A percentile compares a stretch with the other conserved stretches of the same genome.
Conservation (phyloP, 1,284 basidiomycete genomes). For the Leccinum solheimii region DNA sequence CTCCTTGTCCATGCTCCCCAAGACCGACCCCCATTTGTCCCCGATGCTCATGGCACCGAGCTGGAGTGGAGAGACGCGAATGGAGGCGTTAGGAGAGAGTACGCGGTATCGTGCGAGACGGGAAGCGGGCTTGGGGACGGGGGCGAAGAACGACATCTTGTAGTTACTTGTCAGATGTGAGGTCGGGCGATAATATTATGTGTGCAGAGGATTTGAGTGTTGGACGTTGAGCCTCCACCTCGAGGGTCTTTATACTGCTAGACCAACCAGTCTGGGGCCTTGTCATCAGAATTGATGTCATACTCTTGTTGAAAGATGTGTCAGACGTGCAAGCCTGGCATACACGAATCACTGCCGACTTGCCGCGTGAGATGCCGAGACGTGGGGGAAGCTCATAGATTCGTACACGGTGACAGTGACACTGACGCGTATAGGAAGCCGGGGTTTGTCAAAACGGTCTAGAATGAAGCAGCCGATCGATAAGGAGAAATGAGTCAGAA, state of each 20-base stretch:
- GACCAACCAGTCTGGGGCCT: not conserved
- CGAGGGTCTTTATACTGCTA: not conserved
- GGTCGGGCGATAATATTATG: not conserved
- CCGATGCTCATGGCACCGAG: constrained; percentile 60
- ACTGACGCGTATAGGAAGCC: too few relatives aligned
- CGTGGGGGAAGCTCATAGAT: too few relatives aligned
- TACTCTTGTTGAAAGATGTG: not conserved
- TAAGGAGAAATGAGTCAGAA: too few relatives aligned
- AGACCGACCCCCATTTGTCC: constrained; percentile 41
- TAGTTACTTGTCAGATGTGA: not conserved
- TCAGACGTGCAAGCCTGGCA: not conserved
- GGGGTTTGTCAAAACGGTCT: too few relatives aligned
- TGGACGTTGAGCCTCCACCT: not conserved
- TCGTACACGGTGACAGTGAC: too few relatives aligned
- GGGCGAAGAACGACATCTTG: not conserved
- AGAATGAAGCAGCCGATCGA: too few relatives aligned
- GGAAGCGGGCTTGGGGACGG: constrained; percentile 21
- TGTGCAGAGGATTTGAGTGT: not conserved
- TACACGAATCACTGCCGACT: too few relatives aligned
- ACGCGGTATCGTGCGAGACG: constrained; percentile 46
- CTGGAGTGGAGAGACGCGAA: constrained; percentile 55
- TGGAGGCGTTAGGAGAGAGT: constrained; percentile 43
- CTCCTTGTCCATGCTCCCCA: constrained; percentile 41
- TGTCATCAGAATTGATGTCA: not conserved
- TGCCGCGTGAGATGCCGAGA: too few relatives aligned